Conservation (phyloP, 108 stramenopile genomes). For the Skeletonema tropicum region DNA sequence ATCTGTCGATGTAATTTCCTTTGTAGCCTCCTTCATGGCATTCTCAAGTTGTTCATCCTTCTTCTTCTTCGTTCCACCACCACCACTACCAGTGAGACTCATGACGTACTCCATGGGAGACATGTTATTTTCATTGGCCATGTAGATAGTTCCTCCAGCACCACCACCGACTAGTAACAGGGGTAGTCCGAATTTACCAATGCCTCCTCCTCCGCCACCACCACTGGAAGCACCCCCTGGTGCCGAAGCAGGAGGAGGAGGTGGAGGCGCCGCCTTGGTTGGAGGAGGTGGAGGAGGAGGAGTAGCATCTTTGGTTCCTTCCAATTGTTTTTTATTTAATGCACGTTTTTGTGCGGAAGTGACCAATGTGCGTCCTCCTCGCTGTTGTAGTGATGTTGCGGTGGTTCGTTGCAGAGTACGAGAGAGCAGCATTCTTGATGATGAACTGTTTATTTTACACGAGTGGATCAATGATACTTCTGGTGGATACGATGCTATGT, state of each 20-base stretch:
- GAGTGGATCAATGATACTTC: no score
- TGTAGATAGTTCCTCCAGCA: constrained; percentile 31
- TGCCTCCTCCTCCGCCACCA: constrained; percentile 14
- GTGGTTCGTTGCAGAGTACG: not conserved
- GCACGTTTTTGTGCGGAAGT: constrained; percentile 53
- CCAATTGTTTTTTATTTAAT: constrained; percentile 53
- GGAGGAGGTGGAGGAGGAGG: not conserved
- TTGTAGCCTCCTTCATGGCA: constrained; percentile 27
- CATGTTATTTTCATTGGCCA: constrained; percentile 46
- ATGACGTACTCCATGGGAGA: constrained; percentile 39
- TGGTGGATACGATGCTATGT: no score
- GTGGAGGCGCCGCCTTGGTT: constrained; percentile 7
- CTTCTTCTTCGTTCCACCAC: constrained; percentile 2
- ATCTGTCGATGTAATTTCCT: constrained; percentile 7
- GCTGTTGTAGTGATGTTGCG: not conserved
- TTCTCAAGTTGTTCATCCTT: constrained; percentile 9
- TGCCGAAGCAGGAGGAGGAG: not conserved
- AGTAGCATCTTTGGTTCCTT: constrained; percentile 21
- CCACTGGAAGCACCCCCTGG: constrained; percentile 18
- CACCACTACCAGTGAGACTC: not conserved
- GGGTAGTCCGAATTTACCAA: constrained; percentile 4
- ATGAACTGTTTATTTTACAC: not conserved
- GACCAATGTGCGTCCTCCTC: constrained; percentile 4
- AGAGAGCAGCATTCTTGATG: not conserved
- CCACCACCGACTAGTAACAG: constrained; percentile 14